Conservation (phyloP, 1,139 yeast genomes). For the Geotrichum citri-aurantii region DNA sequence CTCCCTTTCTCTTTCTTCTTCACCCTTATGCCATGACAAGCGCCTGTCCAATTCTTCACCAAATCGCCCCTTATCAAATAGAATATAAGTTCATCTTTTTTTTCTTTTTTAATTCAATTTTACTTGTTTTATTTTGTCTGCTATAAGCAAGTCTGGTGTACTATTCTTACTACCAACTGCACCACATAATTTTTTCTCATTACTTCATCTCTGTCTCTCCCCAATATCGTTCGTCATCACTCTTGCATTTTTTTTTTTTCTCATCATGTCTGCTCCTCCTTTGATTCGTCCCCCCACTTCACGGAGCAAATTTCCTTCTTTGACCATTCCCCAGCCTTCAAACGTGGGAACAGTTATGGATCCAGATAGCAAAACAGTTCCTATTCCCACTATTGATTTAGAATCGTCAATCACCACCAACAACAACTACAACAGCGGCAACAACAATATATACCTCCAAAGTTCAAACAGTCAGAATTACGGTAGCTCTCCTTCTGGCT, state of each 20-base stretch:
- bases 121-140: background rate
- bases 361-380: conserved; percentile 5
- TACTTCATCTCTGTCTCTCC: background rate
- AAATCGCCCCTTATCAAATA: background rate
- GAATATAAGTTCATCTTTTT: background rate
- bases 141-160: background rate
- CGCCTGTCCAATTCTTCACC: background rate
- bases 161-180: background rate
- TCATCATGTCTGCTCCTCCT: conserved; percentile 16
- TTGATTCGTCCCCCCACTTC: conserved; percentile 16
- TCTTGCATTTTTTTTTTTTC: background rate
- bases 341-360: conserved; percentile 6
- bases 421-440: background rate
- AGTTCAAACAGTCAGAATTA: background rate
- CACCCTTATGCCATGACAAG: background rate
- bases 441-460: background rate
- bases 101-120: background rate
- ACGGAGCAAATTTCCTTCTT: conserved; percentile 13
- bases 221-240: background rate
- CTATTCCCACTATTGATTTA: background rate
- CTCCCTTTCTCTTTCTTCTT: background rate
- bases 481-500: conserved; percentile 11
- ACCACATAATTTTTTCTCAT: background rate
- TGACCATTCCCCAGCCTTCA: conserved; percentile 10
- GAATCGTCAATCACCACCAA: background rate